Conservation (phyloP, 106 monocot species). For the Platanthera zijinensis region DNA sequence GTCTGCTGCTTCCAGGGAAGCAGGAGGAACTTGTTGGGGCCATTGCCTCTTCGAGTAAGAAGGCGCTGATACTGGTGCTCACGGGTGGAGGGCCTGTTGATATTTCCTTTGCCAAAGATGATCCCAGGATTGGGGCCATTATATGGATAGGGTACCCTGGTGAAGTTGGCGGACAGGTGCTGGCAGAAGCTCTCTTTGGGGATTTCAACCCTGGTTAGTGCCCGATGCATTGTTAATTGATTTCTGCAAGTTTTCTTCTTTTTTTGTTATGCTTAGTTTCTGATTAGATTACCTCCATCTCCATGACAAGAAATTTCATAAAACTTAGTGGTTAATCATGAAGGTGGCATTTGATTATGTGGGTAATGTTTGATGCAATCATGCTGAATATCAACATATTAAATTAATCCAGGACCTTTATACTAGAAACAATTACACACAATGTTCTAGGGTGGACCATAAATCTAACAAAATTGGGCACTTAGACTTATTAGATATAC, state of each 20-base stretch:
- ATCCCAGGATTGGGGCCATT: constrained; percentile 52
- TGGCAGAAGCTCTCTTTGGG: constrained; percentile 74
- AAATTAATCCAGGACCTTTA: background rate
- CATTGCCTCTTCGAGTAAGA: constrained; percentile 33
- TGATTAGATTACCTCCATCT: background rate
- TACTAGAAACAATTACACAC: background rate
- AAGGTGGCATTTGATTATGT: background rate
- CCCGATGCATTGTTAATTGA: background rate
- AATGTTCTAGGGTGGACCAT: too few species aligned
- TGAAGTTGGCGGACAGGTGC: constrained; percentile 62
- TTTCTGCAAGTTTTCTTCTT: background rate
- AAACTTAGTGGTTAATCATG: background rate
- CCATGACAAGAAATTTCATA: background rate
- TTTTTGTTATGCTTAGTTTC: background rate
- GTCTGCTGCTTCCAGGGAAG: constrained; percentile 76
- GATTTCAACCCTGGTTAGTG: constrained; percentile 64
- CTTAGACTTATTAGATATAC: too few species aligned
- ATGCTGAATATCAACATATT: background rate
- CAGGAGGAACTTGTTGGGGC: constrained; percentile 53
- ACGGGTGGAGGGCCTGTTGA: constrained; percentile 81
- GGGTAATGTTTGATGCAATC: background rate
- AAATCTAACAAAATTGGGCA: too few species aligned
- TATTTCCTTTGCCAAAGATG: constrained; percentile 52
- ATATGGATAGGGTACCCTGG: constrained; percentile 93
- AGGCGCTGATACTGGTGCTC: constrained; percentile 65